phyloP scores from a whole-genome alignment of 2,329 filamentous ascomycete genomes.

The Chaetomiaceae sp. region DNA sequence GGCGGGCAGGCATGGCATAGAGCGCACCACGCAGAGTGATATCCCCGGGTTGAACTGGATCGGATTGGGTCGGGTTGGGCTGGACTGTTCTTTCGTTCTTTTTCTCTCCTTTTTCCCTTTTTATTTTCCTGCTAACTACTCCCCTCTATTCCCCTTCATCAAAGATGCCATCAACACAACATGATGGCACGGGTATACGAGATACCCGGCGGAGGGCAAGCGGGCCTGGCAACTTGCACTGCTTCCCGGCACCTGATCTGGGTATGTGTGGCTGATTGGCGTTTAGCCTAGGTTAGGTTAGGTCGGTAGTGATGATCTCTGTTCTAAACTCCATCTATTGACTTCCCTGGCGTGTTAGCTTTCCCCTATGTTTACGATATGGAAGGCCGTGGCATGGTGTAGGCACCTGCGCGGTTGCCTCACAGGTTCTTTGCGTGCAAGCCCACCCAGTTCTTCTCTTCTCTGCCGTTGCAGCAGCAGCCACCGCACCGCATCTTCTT shows the following conservation, averaged over 20 bases:
- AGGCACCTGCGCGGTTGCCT: no score
- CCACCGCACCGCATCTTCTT: no score
- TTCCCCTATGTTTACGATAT: no score
- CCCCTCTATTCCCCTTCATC: background rate
- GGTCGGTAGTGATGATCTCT: constrained; percentile 11
- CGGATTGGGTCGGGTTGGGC: background rate
- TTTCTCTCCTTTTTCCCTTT: background rate
- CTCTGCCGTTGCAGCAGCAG: no score
- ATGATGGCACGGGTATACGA: background rate
- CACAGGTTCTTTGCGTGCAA: no score
- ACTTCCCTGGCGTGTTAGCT: no score
- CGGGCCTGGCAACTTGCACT: background rate
- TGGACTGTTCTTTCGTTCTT: background rate
- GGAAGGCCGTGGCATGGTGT: no score
- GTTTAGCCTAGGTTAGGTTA: background rate
- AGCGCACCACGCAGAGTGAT: constrained; percentile 10
- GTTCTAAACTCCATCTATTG: background rate
- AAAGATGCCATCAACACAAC: background rate
- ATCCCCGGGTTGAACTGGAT: constrained; percentile 4
- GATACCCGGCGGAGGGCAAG: constrained; percentile 4
- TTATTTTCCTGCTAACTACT: background rate
- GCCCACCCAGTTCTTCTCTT: no score
- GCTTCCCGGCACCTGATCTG: background rate
- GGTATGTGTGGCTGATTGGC: background rate
- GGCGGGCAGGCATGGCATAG: constrained; percentile 11